A percentile compares a stretch with the other conserved stretches of the same genome.
These are phyloP conservation scores for Boletus pseudopeckii DNA, from an alignment of 768 basidiomycete species.

Conservation along the genomic window DNA sequence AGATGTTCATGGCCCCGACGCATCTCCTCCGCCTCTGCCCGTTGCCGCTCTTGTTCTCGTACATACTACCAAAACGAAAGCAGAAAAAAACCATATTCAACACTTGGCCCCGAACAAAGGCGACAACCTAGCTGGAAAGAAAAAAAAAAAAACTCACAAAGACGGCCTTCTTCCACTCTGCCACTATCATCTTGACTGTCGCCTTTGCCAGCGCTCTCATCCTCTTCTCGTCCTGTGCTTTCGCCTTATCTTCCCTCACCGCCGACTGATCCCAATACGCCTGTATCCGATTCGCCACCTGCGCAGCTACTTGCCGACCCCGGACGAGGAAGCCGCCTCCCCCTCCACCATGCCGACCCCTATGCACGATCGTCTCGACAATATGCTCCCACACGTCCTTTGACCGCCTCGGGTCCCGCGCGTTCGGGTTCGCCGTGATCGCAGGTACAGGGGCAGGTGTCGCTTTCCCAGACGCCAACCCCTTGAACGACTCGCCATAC, in stretches of 20 bases:
- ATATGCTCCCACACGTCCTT: slow-evolving; percentile 60
- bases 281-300: slow-evolving; percentile 63
- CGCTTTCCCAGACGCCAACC: slow-evolving; percentile 1
- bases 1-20: slow-evolving; percentile 80
- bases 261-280: slow-evolving; percentile 73
- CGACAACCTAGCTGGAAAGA: background rate
- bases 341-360: slow-evolving; percentile 17
- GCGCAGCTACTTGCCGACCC: slow-evolving; percentile 45
- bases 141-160: slow-evolving; percentile 48
- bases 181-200: slow-evolving; percentile 63
- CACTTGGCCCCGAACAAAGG: background rate
- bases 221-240: slow-evolving; percentile 61
- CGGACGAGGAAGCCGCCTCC: slow-evolving; percentile 8
- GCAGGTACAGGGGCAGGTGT: background rate
- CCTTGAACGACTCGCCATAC: slow-evolving; percentile 27
- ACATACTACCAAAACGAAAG: slow-evolving; percentile 50
- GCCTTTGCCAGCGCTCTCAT: slow-evolving; percentile 65
- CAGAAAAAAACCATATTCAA: background rate
- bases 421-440: slow-evolving; percentile 16
- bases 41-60: slow-evolving; percentile 62
- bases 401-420: slow-evolving; percentile 24
- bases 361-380: slow-evolving; percentile 42
- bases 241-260: slow-evolving; percentile 57
- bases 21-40: slow-evolving; percentile 72
- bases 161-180: slow-evolving; percentile 87